Evolutionary conservation across 1,284 basidiomycete genomes (phyloP), one percentile per base, ranked within the genome.

Genomic region (Pholiota adiposa): DNA sequence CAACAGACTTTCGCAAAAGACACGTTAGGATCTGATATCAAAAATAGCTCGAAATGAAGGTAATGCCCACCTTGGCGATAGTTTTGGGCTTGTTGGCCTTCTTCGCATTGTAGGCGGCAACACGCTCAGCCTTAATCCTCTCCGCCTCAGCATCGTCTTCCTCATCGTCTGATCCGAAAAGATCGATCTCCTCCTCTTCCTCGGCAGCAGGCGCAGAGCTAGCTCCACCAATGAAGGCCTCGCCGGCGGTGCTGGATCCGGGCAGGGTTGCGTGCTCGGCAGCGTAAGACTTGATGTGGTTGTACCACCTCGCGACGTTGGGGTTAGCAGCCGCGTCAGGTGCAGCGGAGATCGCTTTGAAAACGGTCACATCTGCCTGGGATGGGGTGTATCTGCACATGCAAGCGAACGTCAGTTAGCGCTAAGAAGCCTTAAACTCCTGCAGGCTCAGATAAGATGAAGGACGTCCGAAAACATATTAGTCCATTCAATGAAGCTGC

Each of bases 361-460:
- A 97, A 76, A 97, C 94, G 72, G 87, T 87, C 58, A 98, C 96
- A 81, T 99, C 97, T 65, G 97, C 96, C 81, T 98, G 96, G 56
- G 96, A 96, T 60, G 97, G 92, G 58, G 90, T 88, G 83, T 94
- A 95, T 65, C 97, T 99, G 72, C 48, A 62, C 44, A 19, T 36
- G 25, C 23, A 46, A 87, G 89, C 87, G 16, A 44, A 25, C 3
- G 4, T 27, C 23, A 46, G 25, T 88, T 84, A 86, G 88, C 93
- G 88, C 84, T 21, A 23, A 12, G 40, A 11, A 31, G 2, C 38
- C n/a, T n/a, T n/a, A n/a, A n/a, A n/a, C n/a, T n/a, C n/a, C 51
- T n/a, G 12, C 12, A 46, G 23, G 25, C 14, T 3, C 44, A 46
- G 44, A 23, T 27, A 27, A 23, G 21, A 46, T 25, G 44, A 46